phyloP scores from a whole-genome alignment of 345 rosid genomes.

The Geranium rotundifolium region DNA sequence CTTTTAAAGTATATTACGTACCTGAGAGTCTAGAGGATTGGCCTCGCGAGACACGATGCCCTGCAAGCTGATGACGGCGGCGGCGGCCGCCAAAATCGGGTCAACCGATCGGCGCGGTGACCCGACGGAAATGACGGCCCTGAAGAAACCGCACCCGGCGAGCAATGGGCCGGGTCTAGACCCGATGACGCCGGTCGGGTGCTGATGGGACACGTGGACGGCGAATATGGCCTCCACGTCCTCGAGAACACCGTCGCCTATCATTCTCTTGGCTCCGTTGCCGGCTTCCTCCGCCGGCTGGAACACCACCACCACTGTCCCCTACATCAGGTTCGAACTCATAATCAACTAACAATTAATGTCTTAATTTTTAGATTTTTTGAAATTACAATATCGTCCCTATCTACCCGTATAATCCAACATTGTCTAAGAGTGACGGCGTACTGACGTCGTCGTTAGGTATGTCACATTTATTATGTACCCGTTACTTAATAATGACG shows the following conservation, averaged over 20 bases:
- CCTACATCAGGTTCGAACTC: conserved; percentile 20
- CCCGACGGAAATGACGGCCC: conserved; percentile 37
- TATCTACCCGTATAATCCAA: no score
- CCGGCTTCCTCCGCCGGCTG: conserved; percentile 99
- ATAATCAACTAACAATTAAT: not conserved
- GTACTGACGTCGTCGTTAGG: no score
- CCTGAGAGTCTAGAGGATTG: conserved; percentile 77
- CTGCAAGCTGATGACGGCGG: conserved; percentile 69
- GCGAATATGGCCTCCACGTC: conserved; percentile 75
- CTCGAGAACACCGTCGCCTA: conserved; percentile 60
- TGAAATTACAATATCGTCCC: no score
- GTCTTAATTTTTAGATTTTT: no score
- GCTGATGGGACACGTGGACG: conserved; percentile 70
- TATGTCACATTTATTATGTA: no score
- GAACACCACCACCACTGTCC: conserved; percentile 70
- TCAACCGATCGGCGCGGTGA: conserved; percentile 23
- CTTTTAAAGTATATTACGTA: no score
- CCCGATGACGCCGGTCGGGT: conserved; percentile 63
- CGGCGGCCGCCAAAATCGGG: conserved; percentile 63
- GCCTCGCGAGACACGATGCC: conserved; percentile 85
- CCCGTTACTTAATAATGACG: no score
- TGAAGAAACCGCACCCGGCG: conserved; percentile 85
- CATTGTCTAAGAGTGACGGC: no score
- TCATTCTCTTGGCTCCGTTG: conserved; percentile 82
- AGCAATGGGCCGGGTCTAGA: conserved; percentile 81